Percentiles rank a stretch among this genome's conserved stretches.
Evolutionary conservation across 148 eudicot species (phyloP).

Genomic region (Salicornia ramosissima): DNA sequence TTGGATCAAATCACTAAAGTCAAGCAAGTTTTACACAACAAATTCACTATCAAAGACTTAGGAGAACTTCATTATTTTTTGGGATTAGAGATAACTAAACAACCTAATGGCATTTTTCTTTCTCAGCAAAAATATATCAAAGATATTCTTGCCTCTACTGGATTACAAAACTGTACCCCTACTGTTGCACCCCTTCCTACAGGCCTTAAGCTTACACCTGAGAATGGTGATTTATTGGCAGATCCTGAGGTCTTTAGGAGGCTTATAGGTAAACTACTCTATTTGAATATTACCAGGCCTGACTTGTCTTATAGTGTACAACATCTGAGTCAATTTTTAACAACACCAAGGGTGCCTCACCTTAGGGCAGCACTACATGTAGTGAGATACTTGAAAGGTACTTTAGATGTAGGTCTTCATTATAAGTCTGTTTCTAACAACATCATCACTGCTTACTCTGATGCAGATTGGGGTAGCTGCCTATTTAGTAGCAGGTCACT

Average conservation of each 20-base stretch:
- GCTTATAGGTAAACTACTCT: neutral
- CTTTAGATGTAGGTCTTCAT: no score
- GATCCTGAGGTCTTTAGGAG: neutral
- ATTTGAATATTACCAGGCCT: neutral
- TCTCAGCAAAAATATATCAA: no score
- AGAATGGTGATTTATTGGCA: neutral
- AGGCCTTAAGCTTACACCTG: neutral
- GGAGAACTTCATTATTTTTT: no score
- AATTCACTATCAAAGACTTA: no score
- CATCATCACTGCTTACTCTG: neutral
- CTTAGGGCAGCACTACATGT: neutral
- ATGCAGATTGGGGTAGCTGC: neutral
- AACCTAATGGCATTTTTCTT: no score
- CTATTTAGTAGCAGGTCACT: neutral
- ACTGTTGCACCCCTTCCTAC: neutral
- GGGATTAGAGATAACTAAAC: no score
- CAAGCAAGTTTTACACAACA: no score
- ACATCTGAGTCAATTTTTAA: neutral
- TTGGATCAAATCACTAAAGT: no score
- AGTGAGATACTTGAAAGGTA: neutral
- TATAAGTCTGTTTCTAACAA: no score
- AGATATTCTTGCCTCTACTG: no score
- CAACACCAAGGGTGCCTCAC: neutral
- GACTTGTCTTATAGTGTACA: neutral
- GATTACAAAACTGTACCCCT: no score